Base-by-base conservation (phyloP, 2,329 filamentous ascomycete genomes). In the Domatiomyces globalis region DNA sequence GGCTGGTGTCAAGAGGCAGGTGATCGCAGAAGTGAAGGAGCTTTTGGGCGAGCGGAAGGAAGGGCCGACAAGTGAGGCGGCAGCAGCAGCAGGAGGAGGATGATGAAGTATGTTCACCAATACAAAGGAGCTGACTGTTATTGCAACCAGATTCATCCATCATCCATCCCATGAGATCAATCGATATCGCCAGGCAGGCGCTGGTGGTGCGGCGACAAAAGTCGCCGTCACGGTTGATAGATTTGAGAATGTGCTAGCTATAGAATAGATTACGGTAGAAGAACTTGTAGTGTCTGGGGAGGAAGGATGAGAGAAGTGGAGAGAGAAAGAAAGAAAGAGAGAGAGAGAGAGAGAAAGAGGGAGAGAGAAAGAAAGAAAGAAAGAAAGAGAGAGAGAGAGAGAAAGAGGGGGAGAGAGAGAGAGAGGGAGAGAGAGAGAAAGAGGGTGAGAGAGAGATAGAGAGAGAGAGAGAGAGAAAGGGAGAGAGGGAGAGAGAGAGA, bases 1-100 rank as follows among this genome's bases (percentile, higher is more conserved):
- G 51, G 79, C 82, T 61, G 84, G 87, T 56, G 92, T 90, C 75
- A 87, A 94, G 63, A 78, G 79, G 1, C 87, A 95, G 68, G 70
- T 94, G 45, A 84, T 90, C 80, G 74, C 72, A 33, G 75, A 77
- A 58, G 76, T 79, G 43, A 77, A 73, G 59, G 68, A 67, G 45
- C 74, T 84, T 55, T 63, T 85, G 43, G 73, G 72, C 2, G 22
- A 45, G 43, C 10, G n/a, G 22, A 45, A 19, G 10, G 43, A 45
- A 12, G 22, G 6, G 43, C 17, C 18, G 3, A 19, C 39, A 43
- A 19, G 39, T n/a, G 39, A 43, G 15, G 5, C 3, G 39, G 15
- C 39, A 5, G 15, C 39, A 43, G 15, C 3, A 19, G 43, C 43
- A 10, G 4, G 5, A 3, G 33, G 33, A 39, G 33, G 33, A 10